A percentile compares a stretch with the other conserved stretches of the same genome.
Evolutionary conservation across 2,329 filamentous ascomycete genomes (phyloP).

Genomic region (Penicillium paneum): DNA sequence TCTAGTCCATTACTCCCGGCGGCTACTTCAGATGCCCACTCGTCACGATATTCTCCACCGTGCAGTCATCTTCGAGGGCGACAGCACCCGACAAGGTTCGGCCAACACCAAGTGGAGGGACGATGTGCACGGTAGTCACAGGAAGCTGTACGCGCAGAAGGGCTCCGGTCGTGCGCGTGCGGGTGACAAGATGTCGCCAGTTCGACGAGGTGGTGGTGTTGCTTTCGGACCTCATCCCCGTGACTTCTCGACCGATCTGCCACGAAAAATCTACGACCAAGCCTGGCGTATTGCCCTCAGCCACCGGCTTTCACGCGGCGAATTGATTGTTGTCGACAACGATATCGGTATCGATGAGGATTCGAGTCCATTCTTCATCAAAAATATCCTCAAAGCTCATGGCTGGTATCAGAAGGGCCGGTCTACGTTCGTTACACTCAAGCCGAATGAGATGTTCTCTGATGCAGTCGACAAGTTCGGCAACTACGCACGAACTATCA

Average conservation of each 20-base stretch:
- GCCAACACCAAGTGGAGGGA: conserved; percentile 76
- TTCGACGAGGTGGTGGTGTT: conserved; percentile 81
- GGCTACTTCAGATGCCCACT: conserved; percentile 81
- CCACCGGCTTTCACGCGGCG: conserved; percentile 82
- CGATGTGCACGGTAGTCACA: conserved; percentile 78
- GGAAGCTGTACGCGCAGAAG: conserved; percentile 84
- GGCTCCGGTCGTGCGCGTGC: conserved; percentile 76
- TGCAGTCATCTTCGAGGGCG: conserved; percentile 88
- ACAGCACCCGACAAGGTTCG: conserved; percentile 80
- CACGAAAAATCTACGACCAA: conserved; percentile 87
- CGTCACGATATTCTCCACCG: conserved; percentile 89
- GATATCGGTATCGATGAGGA: conserved; percentile 63
- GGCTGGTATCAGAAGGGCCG: conserved; percentile 68
- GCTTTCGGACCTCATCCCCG: conserved; percentile 85
- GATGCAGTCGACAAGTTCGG: conserved; percentile 62
- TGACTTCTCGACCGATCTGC: conserved; percentile 81
- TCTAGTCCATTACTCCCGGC: conserved; percentile 73
- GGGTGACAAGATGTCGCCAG: conserved; percentile 76
- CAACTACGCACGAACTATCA: conserved; percentile 66
- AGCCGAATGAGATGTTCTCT: conserved; percentile 61
- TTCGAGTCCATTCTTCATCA: conserved; percentile 56
- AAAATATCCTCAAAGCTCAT: conserved; percentile 67
- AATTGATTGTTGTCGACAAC: conserved; percentile 81
- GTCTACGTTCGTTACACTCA: conserved; percentile 70
- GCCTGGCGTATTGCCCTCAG: conserved; percentile 93